phyloP scores from a whole-genome alignment of 2,329 filamentous ascomycete species.

The Monosporascus sp. region DNA sequence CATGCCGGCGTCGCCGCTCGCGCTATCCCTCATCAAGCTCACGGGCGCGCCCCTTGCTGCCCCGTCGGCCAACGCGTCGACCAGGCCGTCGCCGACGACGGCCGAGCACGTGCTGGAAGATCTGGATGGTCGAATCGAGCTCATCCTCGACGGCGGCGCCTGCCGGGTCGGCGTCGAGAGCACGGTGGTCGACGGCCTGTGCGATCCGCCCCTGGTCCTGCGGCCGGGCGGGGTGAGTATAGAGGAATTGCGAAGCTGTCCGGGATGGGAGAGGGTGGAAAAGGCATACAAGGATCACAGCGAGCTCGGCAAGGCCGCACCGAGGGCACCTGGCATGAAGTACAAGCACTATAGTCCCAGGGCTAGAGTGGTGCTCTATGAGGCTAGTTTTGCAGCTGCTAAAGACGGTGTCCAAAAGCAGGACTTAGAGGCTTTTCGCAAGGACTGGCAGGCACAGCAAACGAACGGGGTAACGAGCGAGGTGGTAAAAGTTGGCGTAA shows the following conservation, averaged over 20 bases:
- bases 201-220: conserved; percentile 72
- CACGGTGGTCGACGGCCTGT: conserved; percentile 90
- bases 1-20: conserved; percentile 82
- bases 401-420: conserved; percentile 29
- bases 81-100: conserved; percentile 84
- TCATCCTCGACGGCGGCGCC: conserved; percentile 83
- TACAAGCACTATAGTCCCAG: conserved; percentile 96
- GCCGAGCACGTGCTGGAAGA: conserved; percentile 88
- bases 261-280: conserved; percentile 75
- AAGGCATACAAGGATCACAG: conserved; percentile 75
- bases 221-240: conserved; percentile 83
- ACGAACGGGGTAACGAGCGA: conserved; percentile 8
- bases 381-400: conserved; percentile 41
- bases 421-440: conserved; percentile 25
- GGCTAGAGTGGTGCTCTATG: conserved; percentile 79
- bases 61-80: conserved; percentile 91
- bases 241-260: conserved; percentile 66
- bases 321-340: conserved; percentile 94
- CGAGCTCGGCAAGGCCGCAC: conserved; percentile 58
- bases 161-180: conserved; percentile 92
- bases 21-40: conserved; percentile 77
- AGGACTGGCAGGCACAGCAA: conserved; percentile 7
- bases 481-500: conserved; percentile 40
- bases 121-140: conserved; percentile 71
- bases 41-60: conserved; percentile 77